These are phyloP conservation scores for Hymenoscyphus albidus DNA, from an alignment of 2,329 filamentous ascomycete genomes.

Conservation along the genomic window DNA sequence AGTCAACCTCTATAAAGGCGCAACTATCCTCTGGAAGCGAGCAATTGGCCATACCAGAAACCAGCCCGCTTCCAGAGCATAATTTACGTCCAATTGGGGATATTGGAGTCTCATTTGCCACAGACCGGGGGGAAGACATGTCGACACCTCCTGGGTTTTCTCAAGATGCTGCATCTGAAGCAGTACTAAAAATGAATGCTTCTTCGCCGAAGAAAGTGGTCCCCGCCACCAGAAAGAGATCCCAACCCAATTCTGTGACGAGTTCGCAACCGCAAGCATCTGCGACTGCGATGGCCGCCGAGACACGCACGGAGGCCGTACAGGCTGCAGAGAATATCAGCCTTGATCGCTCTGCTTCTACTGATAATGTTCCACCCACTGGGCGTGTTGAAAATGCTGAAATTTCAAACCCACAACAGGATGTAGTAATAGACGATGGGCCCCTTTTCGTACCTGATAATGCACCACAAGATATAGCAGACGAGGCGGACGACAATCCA, in stretches of 20 bases:
- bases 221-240: neutral
- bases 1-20: neutral
- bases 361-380: neutral
- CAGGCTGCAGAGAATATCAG: neutral
- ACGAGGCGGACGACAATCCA: neutral
- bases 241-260: neutral
- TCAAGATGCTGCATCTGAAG: slow-evolving; percentile 27
- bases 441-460: neutral
- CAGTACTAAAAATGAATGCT: neutral
- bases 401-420: neutral
- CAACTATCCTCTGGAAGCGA: neutral
- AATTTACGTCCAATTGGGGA: slow-evolving; percentile 28
- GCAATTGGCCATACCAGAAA: slow-evolving; percentile 30
- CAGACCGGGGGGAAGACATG: slow-evolving; percentile 18
- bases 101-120: slow-evolving; percentile 27
- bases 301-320: neutral
- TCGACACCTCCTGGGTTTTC: slow-evolving; percentile 28
- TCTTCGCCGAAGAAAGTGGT: neutral
- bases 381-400: neutral
- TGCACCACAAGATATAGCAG: neutral
- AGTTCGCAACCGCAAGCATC: neutral
- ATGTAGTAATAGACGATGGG: neutral
- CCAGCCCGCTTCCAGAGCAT: slow-evolving; percentile 26
- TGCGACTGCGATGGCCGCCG: neutral
- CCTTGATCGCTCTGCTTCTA: neutral